Evolutionary conservation across 1,284 basidiomycete genomes (phyloP).

Genomic region (Rugiboletus extremiorientalis): DNA sequence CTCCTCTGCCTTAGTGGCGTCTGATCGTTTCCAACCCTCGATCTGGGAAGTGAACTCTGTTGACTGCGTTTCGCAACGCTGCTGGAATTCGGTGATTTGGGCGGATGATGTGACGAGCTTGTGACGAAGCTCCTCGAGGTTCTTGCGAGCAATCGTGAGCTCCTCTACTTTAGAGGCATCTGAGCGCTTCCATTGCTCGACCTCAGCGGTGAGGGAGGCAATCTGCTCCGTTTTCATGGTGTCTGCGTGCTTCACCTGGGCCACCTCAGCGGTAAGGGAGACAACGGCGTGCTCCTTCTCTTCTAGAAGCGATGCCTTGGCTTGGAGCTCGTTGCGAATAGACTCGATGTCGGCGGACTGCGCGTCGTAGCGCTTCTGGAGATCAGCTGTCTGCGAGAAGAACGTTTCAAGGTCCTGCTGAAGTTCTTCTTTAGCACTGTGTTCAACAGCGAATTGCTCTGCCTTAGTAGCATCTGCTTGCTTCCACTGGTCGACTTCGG

Average conservation of each 20-base stretch:
- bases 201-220: background rate
- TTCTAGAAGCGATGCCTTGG: background rate
- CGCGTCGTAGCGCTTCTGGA: slow-evolving; percentile 2
- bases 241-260: background rate
- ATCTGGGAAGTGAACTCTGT: background rate
- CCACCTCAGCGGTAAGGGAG: background rate
- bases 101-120: background rate
- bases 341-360: slow-evolving; percentile 7
- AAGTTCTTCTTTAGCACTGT: background rate
- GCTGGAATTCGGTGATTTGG: slow-evolving; percentile 1
- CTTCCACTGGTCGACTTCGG: background rate
- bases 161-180: background rate
- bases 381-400: background rate
- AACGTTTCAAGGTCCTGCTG: background rate
- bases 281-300: slow-evolving; percentile 2
- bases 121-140: slow-evolving; percentile 2
- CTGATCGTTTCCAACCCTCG: too few relatives aligned
- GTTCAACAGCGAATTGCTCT: background rate
- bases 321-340: slow-evolving; percentile 4
- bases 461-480: background rate
- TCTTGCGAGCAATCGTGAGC: background rate
- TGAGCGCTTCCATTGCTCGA: background rate
- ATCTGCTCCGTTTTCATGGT: background rate
- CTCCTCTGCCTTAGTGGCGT: too few relatives aligned
- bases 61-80: background rate